Evolutionary conservation across 768 basidiomycete species (phyloP).

Genomic region (Lyophyllum atratum): DNA sequence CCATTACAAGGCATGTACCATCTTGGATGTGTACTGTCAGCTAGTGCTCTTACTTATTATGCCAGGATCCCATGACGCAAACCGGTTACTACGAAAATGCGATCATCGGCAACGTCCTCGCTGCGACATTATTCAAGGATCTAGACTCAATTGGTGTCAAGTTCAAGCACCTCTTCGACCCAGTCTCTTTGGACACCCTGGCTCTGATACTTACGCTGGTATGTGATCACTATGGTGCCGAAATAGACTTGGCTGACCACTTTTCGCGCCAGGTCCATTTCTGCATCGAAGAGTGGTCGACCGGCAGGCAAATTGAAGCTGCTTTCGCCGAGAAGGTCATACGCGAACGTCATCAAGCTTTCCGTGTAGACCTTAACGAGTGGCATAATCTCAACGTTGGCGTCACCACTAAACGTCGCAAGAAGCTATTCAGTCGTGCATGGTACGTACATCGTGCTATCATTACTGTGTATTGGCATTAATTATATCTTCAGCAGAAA

Average conservation of each 20-base stretch:
- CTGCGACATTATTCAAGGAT: slow-evolving; percentile 10
- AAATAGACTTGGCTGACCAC: not conserved
- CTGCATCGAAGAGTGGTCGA: slow-evolving; percentile 1
- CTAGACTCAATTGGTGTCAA: not conserved
- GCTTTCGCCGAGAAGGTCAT: not conserved
- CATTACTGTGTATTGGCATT: not conserved
- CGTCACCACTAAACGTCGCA: slow-evolving; percentile 1
- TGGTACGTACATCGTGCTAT: not conserved
- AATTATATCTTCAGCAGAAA: not conserved
- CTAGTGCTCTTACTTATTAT: not conserved
- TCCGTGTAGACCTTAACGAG: not conserved
- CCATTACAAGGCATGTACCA: slow-evolving; percentile 10
- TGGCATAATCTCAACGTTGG: not conserved
- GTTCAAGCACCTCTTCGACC: slow-evolving; percentile 10
- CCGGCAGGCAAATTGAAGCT: not conserved
- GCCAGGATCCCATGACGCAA: not conserved
- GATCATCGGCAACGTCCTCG: slow-evolving; percentile 6
- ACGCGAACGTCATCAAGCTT: not conserved
- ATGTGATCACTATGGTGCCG: not conserved
- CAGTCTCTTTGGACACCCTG: slow-evolving; percentile 14
- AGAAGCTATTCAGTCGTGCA: slow-evolving; percentile 3
- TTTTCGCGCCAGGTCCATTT: not conserved
- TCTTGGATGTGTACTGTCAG: too few species aligned
- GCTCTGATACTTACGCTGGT: not conserved
- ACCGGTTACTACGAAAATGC: slow-evolving; percentile 1